Base-by-base conservation (phyloP, 768 basidiomycete genomes). In the Tulasnella sp. region DNA sequence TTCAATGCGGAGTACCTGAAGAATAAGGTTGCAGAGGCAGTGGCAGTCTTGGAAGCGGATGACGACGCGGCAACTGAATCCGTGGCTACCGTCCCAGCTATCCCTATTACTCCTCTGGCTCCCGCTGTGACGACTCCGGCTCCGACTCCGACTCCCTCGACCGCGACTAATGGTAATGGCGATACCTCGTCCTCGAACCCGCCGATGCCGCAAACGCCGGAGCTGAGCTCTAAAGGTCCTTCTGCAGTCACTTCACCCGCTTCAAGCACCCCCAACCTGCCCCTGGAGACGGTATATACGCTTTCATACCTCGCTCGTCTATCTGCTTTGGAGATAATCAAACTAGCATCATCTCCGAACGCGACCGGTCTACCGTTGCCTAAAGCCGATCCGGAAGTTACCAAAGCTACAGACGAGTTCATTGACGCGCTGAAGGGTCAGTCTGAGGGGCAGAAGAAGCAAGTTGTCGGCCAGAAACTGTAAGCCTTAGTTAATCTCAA, bases 1-100 rank as follows among this genome's bases (percentile, higher is more conserved):
- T 94, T 94, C 76, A 93, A 91, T 63, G 75, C 76, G 11, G 89
- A 92, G 64, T 78, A 89, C 27, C 75, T 93, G 24, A 77, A 82
- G 52, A 75, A 73, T 21, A 93, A 93, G 73, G 73, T 93, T 19
- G 78, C 78, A 1, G 90, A 92, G 64, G 92, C 92, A 15, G 87
- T 84, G 72, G 73, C 78, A 65, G 85, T 94, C 21, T 70, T 94
- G 60, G 87, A 90, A n/a, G 63, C 65, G 62, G 81, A 82, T 5
- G 84, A 83, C 25, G 81, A 71, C 11, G 73, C 76, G 4, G 71
- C 73, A 21, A 69, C 68, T 8, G 66, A 63, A 19, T 74, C 76
- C 3, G 73, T 69, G 17, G 87, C 86, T 3, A 87, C 87, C 1
- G 46, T 48, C 11, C 19, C 46, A 7, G n/a, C 21, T 7, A n/a